A percentile compares a stretch with the other conserved stretches of the same genome.
These are phyloP conservation scores for Spizellomyces punctatus DNA, from an alignment of 192 early-diverging fungal species.

Conservation along the genomic window DNA sequence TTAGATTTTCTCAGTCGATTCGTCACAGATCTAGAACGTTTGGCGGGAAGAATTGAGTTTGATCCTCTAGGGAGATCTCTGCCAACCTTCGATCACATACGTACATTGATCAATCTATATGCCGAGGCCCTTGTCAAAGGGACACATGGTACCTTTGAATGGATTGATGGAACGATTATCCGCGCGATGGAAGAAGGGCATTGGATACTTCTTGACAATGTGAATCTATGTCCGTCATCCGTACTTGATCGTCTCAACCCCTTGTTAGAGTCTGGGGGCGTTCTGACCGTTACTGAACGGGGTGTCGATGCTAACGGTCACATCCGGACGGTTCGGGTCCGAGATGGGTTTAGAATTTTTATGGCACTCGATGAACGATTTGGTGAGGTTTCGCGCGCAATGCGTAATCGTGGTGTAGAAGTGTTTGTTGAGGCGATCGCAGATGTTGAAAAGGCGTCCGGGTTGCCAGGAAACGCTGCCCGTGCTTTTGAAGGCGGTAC, in stretches of 20 bases:
- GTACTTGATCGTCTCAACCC: constrained; percentile 96
- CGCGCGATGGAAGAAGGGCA: constrained; percentile 85
- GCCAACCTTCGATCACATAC: constrained; percentile 11
- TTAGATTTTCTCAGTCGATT: not conserved
- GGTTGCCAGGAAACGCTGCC: constrained; percentile 27
- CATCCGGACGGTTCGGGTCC: constrained; percentile 76
- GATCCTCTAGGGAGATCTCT: not conserved
- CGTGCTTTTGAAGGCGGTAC: constrained; percentile 1
- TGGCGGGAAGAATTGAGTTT: constrained; percentile 8
- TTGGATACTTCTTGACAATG: constrained; percentile 95
- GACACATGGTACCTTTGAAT: constrained; percentile 84
- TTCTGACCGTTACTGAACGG: constrained; percentile 86
- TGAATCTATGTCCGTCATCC: constrained; percentile 91
- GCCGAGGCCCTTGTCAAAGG: constrained; percentile 22
- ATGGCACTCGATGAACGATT: constrained; percentile 91
- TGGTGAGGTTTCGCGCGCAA: constrained; percentile 94
- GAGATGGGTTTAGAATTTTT: constrained; percentile 91
- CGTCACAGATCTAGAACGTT: not conserved
- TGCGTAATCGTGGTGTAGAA: constrained; percentile 98
- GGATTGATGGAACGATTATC: constrained; percentile 94
- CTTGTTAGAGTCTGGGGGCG: constrained; percentile 86
- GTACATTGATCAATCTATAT: constrained; percentile 11
- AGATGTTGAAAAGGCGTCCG: constrained; percentile 1
- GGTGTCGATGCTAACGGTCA: constrained; percentile 75
- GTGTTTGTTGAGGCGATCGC: constrained; percentile 61